phyloP scores from a whole-genome alignment of 805 yeast species.

The Yamadazyma insecticola region DNA sequence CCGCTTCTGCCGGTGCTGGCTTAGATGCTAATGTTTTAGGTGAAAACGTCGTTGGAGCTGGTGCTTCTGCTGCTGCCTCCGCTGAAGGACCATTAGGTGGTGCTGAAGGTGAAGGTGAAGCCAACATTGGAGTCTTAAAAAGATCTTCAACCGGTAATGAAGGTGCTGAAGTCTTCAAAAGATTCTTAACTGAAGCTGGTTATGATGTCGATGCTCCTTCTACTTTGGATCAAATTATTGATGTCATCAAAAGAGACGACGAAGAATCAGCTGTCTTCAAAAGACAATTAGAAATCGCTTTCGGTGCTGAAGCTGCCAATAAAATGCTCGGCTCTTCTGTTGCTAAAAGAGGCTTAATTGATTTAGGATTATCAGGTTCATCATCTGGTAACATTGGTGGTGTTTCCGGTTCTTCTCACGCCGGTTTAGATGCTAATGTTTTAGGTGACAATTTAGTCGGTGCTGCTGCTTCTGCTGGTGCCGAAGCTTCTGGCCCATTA shows the following conservation, averaged over 20 bases:
- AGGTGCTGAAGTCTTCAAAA: conserved; percentile 8
- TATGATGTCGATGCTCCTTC: conserved; percentile 2
- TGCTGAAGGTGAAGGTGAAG: conserved; percentile 1
- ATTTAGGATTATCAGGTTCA: conserved; percentile 6
- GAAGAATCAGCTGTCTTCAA: conserved; percentile 7
- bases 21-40: conserved; percentile 10
- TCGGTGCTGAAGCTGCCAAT: conserved; percentile 4
- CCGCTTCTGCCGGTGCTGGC: conserved; percentile 8
- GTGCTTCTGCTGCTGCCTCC: conserved; percentile 5
- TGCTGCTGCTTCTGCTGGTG: conserved; percentile 10
- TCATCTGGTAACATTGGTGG: conserved; percentile 8
- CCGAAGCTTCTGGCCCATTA: conserved; percentile 5
- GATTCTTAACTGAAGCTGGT: conserved; percentile 8
- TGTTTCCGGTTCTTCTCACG: conserved; percentile 7
- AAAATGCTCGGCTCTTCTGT: conserved; percentile 11
- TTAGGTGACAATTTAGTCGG: conserved; percentile 14
- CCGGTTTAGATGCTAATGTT: conserved; percentile 11
- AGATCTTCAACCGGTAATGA: conserved; percentile 6
- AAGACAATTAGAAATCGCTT: conserved; percentile 8
- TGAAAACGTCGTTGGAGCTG: conserved; percentile 11
- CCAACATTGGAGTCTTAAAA: no score
- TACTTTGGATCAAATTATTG: conserved; percentile 5
- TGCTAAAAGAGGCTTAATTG: conserved; percentile 10
- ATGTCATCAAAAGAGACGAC: conserved; percentile 10
- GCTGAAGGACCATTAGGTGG: neutral